Evolutionary conservation across 225 moss, liverwort and hornwort species (phyloP).

Genomic region (Sphagnum tenellum): DNA sequence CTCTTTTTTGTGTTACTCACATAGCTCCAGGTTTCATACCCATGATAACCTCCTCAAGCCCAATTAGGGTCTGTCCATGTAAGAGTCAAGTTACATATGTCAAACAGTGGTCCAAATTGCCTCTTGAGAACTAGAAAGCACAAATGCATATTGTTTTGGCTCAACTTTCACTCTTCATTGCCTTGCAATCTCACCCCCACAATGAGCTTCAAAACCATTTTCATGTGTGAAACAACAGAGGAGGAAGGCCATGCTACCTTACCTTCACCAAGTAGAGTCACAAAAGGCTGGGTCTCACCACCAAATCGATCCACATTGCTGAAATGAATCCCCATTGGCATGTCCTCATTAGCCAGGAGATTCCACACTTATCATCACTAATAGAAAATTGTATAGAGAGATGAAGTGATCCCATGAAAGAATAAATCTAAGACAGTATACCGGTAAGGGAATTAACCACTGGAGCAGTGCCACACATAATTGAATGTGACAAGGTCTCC

Average conservation of each 20-base stretch:
- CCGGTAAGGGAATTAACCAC: too few species aligned
- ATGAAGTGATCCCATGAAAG: too few species aligned
- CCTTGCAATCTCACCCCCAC: too few species aligned
- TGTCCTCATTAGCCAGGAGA: not conserved
- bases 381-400: not conserved
- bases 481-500: too few species aligned
- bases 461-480: too few species aligned
- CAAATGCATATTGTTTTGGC: too few species aligned
- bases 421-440: too few species aligned
- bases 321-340: conserved; percentile 11
- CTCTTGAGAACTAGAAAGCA: too few species aligned
- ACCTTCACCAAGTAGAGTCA: conserved; percentile 44
- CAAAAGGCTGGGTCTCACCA: conserved; percentile 47
- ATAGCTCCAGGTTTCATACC: conserved; percentile 66
- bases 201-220: not conserved
- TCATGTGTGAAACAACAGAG: not conserved
- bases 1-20: not conserved
- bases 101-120: too few species aligned
- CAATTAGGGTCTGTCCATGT: conserved; percentile 34
- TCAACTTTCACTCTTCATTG: too few species aligned
- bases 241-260: conserved; percentile 21
- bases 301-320: conserved; percentile 61
- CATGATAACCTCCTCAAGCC: conserved; percentile 55
- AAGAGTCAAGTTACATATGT: too few species aligned
- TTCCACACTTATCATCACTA: not conserved